Percentiles rank a stretch among this genome's conserved stretches.
Conservation (phyloP, 306 rosid genomes). For the Rubus parviflorus region DNA sequence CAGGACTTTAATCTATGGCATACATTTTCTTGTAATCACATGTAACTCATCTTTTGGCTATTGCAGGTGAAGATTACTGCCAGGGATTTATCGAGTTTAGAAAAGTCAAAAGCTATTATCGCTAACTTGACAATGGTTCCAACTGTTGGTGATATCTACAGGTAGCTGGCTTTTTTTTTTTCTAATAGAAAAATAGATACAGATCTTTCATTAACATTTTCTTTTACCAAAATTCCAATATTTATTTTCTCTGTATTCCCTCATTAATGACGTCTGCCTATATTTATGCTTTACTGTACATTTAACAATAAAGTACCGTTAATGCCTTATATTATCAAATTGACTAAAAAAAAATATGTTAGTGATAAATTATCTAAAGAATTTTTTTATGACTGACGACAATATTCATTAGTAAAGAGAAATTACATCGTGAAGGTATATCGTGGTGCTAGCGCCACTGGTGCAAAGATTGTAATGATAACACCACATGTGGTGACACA, state of each 20-base stretch:
- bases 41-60: conserved; percentile 28
- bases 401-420: too few relatives aligned
- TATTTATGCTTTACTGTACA: conserved; percentile 5
- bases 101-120: conserved; percentile 80
- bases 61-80: conserved; percentile 89
- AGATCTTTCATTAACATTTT: neutral
- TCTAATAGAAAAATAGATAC: neutral
- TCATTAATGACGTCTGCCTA: conserved; percentile 2
- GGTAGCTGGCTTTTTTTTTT: conserved; percentile 39
- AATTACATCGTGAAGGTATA: too few relatives aligned
- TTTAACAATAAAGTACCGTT: neutral
- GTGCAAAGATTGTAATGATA: too few relatives aligned
- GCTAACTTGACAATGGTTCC: conserved; percentile 90
- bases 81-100: conserved; percentile 73
- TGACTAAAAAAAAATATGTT: neutral
- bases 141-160: conserved; percentile 77
- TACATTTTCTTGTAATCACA: conserved; percentile 17
- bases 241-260: neutral
- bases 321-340: neutral
- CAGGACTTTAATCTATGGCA: conserved; percentile 22
- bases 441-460: too few relatives aligned
- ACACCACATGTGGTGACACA: too few relatives aligned
- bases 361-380: neutral
- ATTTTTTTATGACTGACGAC: too few relatives aligned
- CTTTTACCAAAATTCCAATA: neutral